Base-by-base conservation (phyloP, 345 rosid species). In the Brassica carinata region DNA sequence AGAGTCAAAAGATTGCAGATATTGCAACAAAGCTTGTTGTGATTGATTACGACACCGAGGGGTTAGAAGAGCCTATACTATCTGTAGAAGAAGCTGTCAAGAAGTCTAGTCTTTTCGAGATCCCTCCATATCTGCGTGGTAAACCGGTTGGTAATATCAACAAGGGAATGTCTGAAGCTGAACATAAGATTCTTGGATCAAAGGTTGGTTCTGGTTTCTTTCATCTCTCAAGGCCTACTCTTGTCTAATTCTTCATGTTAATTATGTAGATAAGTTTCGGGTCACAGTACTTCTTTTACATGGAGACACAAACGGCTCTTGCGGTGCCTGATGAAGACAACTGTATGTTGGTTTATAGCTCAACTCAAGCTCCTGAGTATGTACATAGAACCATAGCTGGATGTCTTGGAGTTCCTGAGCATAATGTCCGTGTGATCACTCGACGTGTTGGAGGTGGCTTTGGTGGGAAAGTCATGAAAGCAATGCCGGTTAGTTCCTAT, bases 371-470 rank as follows among this genome's bases (percentile, higher is more conserved):
- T 72, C 97, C 99, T 1, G 91, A 93, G 77, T 78, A 0, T 73
- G 87, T 82, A 8, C 96, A 93, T 75, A 72, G 57, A 69, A 78
- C 85, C n/a, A 83, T 93, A 23, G 90, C 97, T 31, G 84, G 73
- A 61, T 93, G 99, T 82, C 93, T 95, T 58, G 98, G 96, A 55
- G 79, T 95, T 77, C 97, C 92, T 73, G 89, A 81, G 67, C 85
- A 93, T 64, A 93, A 95, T 75, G 88, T 95, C 13, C 93, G 99
- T 67, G 93, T 95, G 73, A 85, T 95, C 78, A 87, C 99, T 64
- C 84, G 98, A 83, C 83, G 98, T 78, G 92, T 91, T 61, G 98
- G 99, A 23, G 97, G 97, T 8, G 98, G 97, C 11, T 93, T 91
- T n/a, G 97, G 99, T 79, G 99, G 99, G 73, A 95, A 95, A 84